phyloP scores from a whole-genome alignment of 257 asterid genomes.

The Cinchona pubescens region DNA sequence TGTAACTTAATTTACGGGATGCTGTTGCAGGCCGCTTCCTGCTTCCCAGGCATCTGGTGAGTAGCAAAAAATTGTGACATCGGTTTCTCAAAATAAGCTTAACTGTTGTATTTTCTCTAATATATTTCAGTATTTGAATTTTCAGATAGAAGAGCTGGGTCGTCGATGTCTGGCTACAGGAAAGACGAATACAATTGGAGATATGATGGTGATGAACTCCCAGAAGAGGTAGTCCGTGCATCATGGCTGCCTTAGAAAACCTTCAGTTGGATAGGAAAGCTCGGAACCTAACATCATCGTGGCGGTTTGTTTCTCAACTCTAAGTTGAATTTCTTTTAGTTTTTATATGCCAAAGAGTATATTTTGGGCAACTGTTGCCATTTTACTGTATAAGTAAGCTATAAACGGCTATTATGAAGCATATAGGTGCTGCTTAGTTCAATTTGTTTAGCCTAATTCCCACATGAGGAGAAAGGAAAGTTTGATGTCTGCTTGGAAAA shows the following conservation, averaged over 20 bases:
- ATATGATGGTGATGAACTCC: conserved; percentile 66
- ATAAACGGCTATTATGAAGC: neutral
- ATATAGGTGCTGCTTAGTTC: neutral
- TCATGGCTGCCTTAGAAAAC: conserved; percentile 90
- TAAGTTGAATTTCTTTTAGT: neutral
- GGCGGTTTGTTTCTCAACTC: conserved; percentile 62
- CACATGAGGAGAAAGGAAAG: neutral
- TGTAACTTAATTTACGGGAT: conserved; percentile 25
- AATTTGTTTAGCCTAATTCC: neutral
- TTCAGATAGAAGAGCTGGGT: conserved; percentile 84
- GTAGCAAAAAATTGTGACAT: conserved; percentile 26
- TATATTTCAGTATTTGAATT: conserved; percentile 11
- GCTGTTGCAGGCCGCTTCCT: conserved; percentile 70
- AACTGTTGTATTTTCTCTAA: conserved; percentile 11
- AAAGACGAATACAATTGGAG: conserved; percentile 91
- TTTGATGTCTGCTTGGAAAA: neutral
- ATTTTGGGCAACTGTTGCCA: neutral
- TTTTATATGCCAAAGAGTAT: neutral
- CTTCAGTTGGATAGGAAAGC: conserved; percentile 95
- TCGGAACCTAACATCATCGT: conserved; percentile 71
- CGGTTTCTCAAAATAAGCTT: conserved; percentile 5
- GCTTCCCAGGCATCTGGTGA: conserved; percentile 76
- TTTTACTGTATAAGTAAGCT: neutral
- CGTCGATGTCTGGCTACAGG: conserved; percentile 82
- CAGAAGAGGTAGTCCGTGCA: conserved; percentile 73